phyloP scores from a whole-genome alignment of 306 rosid species.

The Casuarina equisetifolia region DNA sequence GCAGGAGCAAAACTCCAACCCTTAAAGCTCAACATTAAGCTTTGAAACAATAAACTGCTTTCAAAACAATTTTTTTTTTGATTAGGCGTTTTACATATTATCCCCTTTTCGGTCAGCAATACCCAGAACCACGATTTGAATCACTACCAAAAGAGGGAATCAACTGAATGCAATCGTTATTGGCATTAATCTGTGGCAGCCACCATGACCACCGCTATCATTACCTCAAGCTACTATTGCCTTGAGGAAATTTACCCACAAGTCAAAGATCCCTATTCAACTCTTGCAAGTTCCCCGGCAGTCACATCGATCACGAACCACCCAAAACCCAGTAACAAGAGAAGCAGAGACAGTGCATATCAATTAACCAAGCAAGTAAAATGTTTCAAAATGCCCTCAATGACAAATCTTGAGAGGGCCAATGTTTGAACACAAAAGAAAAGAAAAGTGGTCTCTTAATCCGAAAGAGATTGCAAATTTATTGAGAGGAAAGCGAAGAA shows the following conservation, averaged over 20 bases:
- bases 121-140: neutral
- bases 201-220: neutral
- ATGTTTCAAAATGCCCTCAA: neutral
- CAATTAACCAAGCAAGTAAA: neutral
- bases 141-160: neutral
- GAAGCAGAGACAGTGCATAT: neutral
- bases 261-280: neutral
- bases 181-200: neutral
- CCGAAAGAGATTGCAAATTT: neutral
- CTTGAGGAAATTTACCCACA: neutral
- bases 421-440: neutral
- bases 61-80: neutral
- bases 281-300: neutral
- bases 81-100: neutral
- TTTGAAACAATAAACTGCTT: neutral
- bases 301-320: neutral
- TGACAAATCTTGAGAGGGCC: neutral
- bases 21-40: neutral
- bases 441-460: neutral
- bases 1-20: neutral
- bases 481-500: slow-evolving; percentile 17
- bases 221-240: neutral
- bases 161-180: neutral
- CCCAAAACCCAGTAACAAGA: neutral
- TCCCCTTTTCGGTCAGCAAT: neutral